Conservation (phyloP, 202 grass and related monocot genomes). For the Eragrostis tef region DNA sequence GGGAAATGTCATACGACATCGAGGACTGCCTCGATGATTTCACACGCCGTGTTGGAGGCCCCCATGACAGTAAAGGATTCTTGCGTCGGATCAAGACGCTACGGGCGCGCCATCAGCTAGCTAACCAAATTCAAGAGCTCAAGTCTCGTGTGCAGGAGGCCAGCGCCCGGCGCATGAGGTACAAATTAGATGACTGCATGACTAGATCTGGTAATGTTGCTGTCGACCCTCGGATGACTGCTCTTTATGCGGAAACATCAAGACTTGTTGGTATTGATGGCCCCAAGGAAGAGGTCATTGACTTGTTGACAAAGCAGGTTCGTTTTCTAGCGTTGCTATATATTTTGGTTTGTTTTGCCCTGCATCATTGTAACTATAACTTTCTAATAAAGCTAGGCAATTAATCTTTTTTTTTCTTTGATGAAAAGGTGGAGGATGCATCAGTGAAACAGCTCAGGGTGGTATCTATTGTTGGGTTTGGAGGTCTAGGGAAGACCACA, state of each 20-base stretch:
- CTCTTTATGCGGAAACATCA: neutral
- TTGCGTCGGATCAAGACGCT: neutral
- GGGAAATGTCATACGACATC: no score
- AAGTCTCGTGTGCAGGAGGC: conserved; percentile 13
- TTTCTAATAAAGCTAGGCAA: no score
- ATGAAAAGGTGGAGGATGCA: no score
- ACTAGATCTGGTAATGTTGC: neutral
- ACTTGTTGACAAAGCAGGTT: neutral
- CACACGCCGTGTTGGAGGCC: no score
- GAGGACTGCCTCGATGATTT: no score
- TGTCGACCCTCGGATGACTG: neutral
- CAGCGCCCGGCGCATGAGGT: neutral
- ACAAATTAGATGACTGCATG: neutral
- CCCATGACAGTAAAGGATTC: no score
- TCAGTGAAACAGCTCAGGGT: no score
- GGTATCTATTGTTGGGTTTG: no score
- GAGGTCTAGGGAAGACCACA: no score
- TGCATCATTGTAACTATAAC: no score
- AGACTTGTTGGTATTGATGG: conserved; percentile 21
- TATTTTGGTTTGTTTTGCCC: neutral
- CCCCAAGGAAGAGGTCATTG: neutral
- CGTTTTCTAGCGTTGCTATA: no score
- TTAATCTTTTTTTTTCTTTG: neutral
- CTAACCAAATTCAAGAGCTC: conserved; percentile 5
- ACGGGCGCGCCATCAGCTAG: neutral